Conservation (phyloP, 108 stramenopile species). For the Skeletonema potamos region DNA sequence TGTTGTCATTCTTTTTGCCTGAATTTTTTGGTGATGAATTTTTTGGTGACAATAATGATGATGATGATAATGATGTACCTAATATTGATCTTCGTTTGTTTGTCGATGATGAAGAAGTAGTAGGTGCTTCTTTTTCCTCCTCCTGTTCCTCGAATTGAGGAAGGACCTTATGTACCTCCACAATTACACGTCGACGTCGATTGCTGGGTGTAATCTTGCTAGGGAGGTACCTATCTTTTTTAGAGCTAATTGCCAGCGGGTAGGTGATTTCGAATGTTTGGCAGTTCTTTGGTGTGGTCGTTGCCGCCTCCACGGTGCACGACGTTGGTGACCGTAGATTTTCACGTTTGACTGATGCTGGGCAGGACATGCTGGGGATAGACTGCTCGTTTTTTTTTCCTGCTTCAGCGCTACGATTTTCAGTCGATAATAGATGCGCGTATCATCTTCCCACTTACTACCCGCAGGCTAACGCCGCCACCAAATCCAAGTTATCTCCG, state of each 20-base stretch:
- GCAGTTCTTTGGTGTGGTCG: slow-evolving; percentile 4
- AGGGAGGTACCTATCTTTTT: slow-evolving; percentile 18
- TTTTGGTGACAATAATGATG: too few relatives aligned
- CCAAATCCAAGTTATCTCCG: too few relatives aligned
- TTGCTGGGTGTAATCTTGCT: slow-evolving; percentile 24
- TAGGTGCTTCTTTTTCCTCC: neutral
- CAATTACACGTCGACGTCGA: slow-evolving; percentile 19
- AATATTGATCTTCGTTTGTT: too few relatives aligned
- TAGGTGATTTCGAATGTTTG: slow-evolving; percentile 28
- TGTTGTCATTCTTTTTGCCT: neutral
- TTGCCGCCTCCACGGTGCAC: neutral
- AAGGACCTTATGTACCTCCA: slow-evolving; percentile 27
- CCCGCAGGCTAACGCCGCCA: too few relatives aligned
- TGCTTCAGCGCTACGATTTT: too few relatives aligned
- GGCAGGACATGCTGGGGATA: neutral
- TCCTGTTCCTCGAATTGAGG: slow-evolving; percentile 13
- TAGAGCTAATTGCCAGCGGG: slow-evolving; percentile 4
- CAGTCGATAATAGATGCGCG: too few relatives aligned
- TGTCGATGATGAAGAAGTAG: neutral
- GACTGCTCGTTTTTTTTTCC: too few relatives aligned
- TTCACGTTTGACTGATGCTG: neutral
- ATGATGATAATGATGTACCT: too few relatives aligned
- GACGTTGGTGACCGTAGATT: neutral
- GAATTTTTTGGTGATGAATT: too few relatives aligned
- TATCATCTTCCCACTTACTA: too few relatives aligned